Conservation (phyloP, 2,329 filamentous ascomycete species). For the Geoglossum cookeanum region DNA sequence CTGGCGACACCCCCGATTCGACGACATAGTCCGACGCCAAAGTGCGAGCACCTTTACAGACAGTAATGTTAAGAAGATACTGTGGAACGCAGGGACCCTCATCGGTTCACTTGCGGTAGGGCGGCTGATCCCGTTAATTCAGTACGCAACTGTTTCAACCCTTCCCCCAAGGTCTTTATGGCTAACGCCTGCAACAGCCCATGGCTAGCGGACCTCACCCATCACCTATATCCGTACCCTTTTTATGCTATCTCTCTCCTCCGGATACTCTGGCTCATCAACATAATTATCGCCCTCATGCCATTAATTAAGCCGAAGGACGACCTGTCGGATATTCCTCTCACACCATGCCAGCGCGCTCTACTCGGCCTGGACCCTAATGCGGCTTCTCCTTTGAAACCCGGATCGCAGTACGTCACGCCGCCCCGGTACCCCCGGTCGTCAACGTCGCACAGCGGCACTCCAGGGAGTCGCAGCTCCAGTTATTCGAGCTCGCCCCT, state of each 20-base stretch:
- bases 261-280: slow-evolving; percentile 43
- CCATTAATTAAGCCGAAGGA: slow-evolving; percentile 58
- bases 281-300: slow-evolving; percentile 49
- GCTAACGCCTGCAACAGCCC: neutral
- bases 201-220: neutral
- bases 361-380: slow-evolving; percentile 64
- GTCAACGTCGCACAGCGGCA: slow-evolving; percentile 32
- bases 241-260: slow-evolving; percentile 26
- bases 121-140: neutral
- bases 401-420: slow-evolving; percentile 57
- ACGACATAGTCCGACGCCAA: slow-evolving; percentile 70
- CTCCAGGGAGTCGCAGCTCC: slow-evolving; percentile 20
- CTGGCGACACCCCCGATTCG: slow-evolving; percentile 77
- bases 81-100: slow-evolving; percentile 44
- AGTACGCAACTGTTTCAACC: neutral
- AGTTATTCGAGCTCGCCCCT: slow-evolving; percentile 17
- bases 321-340: slow-evolving; percentile 68
- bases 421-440: slow-evolving; percentile 74
- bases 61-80: slow-evolving; percentile 50
- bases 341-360: slow-evolving; percentile 74
- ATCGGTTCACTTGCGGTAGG: slow-evolving; percentile 25
- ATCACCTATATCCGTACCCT: slow-evolving; percentile 19
- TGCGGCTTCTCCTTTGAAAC: slow-evolving; percentile 38
- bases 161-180: neutral
- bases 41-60: slow-evolving; percentile 62